phyloP scores from a whole-genome alignment of 73 alveolate species.

The Tetrahymena thermophila region DNA sequence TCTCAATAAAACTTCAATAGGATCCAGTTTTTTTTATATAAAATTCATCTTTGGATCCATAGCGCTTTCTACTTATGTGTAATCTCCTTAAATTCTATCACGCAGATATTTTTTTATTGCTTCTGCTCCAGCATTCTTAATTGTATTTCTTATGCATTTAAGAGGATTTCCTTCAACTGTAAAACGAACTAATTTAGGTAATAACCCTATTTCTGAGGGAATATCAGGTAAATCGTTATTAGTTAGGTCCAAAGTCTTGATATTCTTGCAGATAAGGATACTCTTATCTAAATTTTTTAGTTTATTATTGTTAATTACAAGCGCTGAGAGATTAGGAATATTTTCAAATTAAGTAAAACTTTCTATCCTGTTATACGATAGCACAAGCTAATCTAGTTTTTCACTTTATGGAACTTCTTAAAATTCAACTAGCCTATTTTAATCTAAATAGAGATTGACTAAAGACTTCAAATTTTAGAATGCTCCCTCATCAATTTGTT shows the following conservation, averaged over 20 bases:
- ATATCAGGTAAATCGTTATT: constrained; percentile 87
- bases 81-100: constrained; percentile 64
- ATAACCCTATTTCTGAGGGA: constrained; percentile 78
- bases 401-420: constrained; percentile 11
- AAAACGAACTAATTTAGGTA: constrained; percentile 80
- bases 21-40: not conserved
- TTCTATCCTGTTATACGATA: constrained; percentile 22
- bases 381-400: constrained; percentile 1
- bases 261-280: constrained; percentile 17
- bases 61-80: constrained; percentile 7
- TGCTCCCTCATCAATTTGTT: constrained; percentile 9
- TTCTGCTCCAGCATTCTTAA: constrained; percentile 88
- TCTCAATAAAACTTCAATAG: constrained; percentile 19
- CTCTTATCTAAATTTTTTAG: constrained; percentile 10
- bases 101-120: constrained; percentile 83
- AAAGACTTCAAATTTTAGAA: not conserved
- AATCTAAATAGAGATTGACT: constrained; percentile 12
- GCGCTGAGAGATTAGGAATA: constrained; percentile 12
- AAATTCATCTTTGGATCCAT: constrained; percentile 20
- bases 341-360: constrained; percentile 2
- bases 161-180: constrained; percentile 94
- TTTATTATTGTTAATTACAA: constrained; percentile 19
- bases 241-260: constrained; percentile 85
- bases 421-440: constrained; percentile 11
- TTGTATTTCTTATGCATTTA: constrained; percentile 78